A percentile compares a stretch with the other conserved stretches of the same genome.
phyloP scores from a whole-genome alignment of 1,284 basidiomycete species.

The Irpex lacteus region DNA sequence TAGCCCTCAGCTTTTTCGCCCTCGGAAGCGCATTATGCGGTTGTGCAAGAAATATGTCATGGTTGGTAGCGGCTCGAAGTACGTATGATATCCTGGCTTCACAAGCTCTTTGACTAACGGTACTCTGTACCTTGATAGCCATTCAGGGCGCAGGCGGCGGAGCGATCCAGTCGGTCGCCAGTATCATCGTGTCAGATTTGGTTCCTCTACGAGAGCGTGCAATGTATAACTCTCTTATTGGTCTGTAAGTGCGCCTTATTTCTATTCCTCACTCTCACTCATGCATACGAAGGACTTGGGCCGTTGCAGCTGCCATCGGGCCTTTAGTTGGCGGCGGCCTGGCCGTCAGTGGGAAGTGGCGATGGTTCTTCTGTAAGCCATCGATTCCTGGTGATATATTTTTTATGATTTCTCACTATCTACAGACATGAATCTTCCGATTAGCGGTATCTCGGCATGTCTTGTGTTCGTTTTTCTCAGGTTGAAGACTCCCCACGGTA shows the following conservation, averaged over 20 bases:
- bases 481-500: too few relatives aligned
- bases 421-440: too few relatives aligned
- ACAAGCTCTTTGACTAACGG: neutral
- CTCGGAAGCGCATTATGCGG: conserved; percentile 9
- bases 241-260: conserved; percentile 16
- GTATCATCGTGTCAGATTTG: conserved; percentile 45
- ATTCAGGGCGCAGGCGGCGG: conserved; percentile 50
- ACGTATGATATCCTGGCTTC: neutral
- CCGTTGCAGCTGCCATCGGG: conserved; percentile 21
- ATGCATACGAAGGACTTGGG: conserved; percentile 25
- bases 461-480: too few relatives aligned
- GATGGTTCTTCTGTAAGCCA: too few relatives aligned
- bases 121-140: conserved; percentile 19
- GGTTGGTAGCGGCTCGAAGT: conserved; percentile 10
- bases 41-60: conserved; percentile 4
- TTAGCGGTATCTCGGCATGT: too few relatives aligned
- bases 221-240: conserved; percentile 31
- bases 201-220: conserved; percentile 41
- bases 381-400: too few relatives aligned
- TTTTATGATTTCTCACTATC: too few relatives aligned
- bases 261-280: neutral
- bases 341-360: too few relatives aligned
- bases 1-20: conserved; percentile 4
- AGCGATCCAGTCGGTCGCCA: conserved; percentile 36
- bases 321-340: too few relatives aligned